Conservation (phyloP, 1,139 yeast species). For the Taphrina communis region DNA sequence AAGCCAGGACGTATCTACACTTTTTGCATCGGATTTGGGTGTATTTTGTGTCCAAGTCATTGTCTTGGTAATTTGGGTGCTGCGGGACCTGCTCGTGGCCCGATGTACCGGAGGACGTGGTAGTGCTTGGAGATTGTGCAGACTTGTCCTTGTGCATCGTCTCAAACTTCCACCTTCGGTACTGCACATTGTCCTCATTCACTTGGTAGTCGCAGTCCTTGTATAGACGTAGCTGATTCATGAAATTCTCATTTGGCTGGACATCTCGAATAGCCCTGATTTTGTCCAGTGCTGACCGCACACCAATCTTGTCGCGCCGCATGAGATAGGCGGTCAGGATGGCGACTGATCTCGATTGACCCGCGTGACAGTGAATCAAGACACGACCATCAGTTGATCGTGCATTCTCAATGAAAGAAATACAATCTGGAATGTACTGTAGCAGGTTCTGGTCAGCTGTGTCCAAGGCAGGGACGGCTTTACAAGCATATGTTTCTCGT, state of each 20-base stretch:
- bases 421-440: conserved; percentile 64
- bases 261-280: conserved; percentile 67
- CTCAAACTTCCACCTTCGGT: conserved; percentile 58
- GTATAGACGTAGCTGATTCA: conserved; percentile 71
- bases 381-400: conserved; percentile 53
- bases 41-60: conserved; percentile 20
- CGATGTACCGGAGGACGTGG: background rate
- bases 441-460: conserved; percentile 59
- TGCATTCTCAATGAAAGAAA: conserved; percentile 70
- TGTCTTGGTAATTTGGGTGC: conserved; percentile 14
- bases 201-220: conserved; percentile 58
- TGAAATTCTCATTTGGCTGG: conserved; percentile 79
- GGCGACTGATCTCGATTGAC: conserved; percentile 80
- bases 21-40: conserved; percentile 50
- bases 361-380: conserved; percentile 63
- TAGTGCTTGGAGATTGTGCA: background rate
- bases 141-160: conserved; percentile 43
- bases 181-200: conserved; percentile 54
- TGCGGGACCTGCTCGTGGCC: background rate
- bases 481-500: background rate
- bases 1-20: conserved; percentile 50
- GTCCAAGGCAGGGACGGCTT: conserved; percentile 23
- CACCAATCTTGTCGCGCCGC: conserved; percentile 66
- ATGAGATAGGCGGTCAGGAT: conserved; percentile 78
- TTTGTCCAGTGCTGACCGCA: conserved; percentile 71